phyloP scores from a whole-genome alignment of 2,329 filamentous ascomycete species.

The Gliomastix tumulicola region DNA sequence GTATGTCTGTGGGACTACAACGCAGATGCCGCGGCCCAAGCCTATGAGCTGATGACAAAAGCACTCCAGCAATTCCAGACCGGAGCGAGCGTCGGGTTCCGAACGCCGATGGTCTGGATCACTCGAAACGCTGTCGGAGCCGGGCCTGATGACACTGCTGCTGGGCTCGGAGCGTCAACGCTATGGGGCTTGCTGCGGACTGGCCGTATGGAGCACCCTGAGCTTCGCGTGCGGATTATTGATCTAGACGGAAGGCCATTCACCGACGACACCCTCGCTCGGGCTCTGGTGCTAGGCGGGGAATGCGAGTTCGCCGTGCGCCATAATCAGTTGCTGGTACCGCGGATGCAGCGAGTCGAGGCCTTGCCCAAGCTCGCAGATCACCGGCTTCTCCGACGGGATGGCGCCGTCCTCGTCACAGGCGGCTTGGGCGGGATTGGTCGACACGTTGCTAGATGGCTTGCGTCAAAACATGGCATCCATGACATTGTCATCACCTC shows the following conservation, averaged over 20 bases:
- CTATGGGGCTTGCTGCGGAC: conserved; percentile 11
- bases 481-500: conserved; percentile 8
- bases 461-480: conserved; percentile 5
- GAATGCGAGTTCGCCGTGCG: conserved; percentile 9
- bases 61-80: conserved; percentile 5
- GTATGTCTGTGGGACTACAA: conserved; percentile 8
- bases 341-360: conserved; percentile 5
- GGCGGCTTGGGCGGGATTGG: conserved; percentile 10
- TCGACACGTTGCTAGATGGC: conserved; percentile 5
- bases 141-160: too few relatives aligned
- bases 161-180: conserved; percentile 5
- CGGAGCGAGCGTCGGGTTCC: not conserved
- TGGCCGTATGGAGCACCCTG: conserved; percentile 8
- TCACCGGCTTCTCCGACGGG: conserved; percentile 2
- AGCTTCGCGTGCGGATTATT: conserved; percentile 8
- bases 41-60: conserved; percentile 1
- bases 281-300: not conserved
- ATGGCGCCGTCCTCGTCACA: conserved; percentile 9
- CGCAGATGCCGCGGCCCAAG: conserved; percentile 1
- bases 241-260: conserved; percentile 3
- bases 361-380: not conserved
- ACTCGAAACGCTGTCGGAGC: conserved; percentile 5
- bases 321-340: conserved; percentile 5
- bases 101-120: conserved; percentile 11
- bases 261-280: not conserved